These are phyloP conservation scores for Tulasnella sp. DNA, from an alignment of 768 basidiomycete genomes.

Conservation along the genomic window DNA sequence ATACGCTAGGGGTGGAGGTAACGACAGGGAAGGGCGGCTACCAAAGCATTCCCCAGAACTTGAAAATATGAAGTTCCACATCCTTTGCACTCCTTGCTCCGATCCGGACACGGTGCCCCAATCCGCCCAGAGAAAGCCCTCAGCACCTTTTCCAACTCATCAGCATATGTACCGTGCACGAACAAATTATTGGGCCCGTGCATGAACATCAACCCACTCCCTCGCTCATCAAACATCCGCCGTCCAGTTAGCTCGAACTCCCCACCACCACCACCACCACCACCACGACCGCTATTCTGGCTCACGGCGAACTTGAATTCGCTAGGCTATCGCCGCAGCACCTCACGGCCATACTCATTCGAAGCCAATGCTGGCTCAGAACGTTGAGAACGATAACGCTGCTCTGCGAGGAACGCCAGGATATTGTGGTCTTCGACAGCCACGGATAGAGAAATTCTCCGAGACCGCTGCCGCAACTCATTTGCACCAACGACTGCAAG, in stretches of 20 bases:
- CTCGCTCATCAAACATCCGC: neutral
- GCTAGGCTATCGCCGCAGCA: neutral
- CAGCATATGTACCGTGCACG: conserved; percentile 8
- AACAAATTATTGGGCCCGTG: neutral
- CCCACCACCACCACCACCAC: neutral
- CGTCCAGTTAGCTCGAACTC: conserved; percentile 4
- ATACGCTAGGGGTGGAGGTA: too few relatives aligned
- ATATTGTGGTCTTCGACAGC: too few relatives aligned
- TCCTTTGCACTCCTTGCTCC: too few relatives aligned
- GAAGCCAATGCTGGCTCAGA: neutral
- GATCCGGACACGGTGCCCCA: conserved; percentile 19
- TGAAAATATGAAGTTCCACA: too few relatives aligned
- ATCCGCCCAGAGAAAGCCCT: conserved; percentile 18
- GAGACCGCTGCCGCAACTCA: too few relatives aligned
- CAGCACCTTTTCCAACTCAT: conserved; percentile 12
- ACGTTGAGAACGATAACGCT: conserved; percentile 18
- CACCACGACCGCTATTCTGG: too few relatives aligned
- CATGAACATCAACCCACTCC: conserved; percentile 20
- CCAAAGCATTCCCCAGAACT: too few relatives aligned
- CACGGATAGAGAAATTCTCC: too few relatives aligned
- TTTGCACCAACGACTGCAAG: too few relatives aligned
- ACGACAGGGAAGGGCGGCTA: too few relatives aligned
- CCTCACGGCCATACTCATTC: conserved; percentile 8
- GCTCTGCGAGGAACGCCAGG: conserved; percentile 1
- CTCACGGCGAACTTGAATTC: neutral